Evolutionary conservation across 2,329 filamentous ascomycete genomes (phyloP), one percentile per base, ranked within the genome.

Genomic region (Bipolaris bicolor): DNA sequence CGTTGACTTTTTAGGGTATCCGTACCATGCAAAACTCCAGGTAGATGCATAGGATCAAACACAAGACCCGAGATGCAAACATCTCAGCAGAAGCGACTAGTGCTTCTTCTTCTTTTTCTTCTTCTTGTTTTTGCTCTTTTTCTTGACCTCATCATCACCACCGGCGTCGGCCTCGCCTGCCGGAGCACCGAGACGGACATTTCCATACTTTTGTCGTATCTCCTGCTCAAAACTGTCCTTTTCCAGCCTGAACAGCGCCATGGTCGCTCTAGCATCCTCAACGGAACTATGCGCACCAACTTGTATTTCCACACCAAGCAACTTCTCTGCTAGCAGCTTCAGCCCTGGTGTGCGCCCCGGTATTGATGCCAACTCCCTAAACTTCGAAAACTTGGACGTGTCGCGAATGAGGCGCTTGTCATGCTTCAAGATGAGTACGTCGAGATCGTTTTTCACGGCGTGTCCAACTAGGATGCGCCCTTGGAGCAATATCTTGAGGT

Each of bases 201-300:
- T 66, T 11, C 73, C 71, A 57, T 73, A 95, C 55, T 84, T 86
- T 75, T 86, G 88, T 54, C 88, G 80, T 74, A 92, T 87, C 73
- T 96, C 91, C 55, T 87, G 81, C 72, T 98, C 95, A 72, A 99
- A 97, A 0, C 84, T 90, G 16, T 88, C 82, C 79, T 97, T 98
- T 74, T 92, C 86, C 64, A 87, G 86, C 60, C 90, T 84, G 71
- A 96, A 98, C 40, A 99, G 79, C 54, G 94, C 79, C 92, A 99
- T 98, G 0, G 92, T 89, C 5, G 91, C 92, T 64, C 92, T 83
- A 1, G 95, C 95, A 80, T 99, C 95, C 68, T 88, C 86, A 52
- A 88, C 80, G 67, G 83, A 85, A 51, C 82, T 85, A 78, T 88
- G 86, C 59, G 83, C 82, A 1, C 84, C 85, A 4, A 78, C 79